phyloP scores from a whole-genome alignment of 257 asterid genomes.

The Fraxinus pennsylvanica region DNA sequence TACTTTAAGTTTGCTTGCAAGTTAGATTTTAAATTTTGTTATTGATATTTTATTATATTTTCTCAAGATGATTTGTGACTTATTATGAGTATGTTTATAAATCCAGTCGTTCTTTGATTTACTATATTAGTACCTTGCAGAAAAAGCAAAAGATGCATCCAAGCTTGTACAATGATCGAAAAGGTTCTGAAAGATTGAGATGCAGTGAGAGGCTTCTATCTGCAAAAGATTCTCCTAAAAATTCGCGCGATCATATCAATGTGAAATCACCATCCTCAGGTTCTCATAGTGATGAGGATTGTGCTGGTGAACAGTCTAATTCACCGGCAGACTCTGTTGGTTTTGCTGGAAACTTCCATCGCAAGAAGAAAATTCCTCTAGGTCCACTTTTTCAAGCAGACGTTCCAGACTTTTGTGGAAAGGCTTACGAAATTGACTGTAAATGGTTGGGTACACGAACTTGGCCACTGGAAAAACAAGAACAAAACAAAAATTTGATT shows the following conservation, averaged over 20 bases:
- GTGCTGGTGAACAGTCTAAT: conserved; percentile 21
- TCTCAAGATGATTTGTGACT: not conserved
- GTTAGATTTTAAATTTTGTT: too few species aligned
- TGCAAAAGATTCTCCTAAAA: conserved; percentile 54
- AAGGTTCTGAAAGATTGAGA: conserved; percentile 52
- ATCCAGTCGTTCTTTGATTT: conserved; percentile 26
- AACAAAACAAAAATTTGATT: conserved; percentile 33
- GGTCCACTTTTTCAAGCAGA: conserved; percentile 54
- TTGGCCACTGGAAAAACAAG: conserved; percentile 40
- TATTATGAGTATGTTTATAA: not conserved
- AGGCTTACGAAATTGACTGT: conserved; percentile 43
- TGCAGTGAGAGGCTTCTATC: conserved; percentile 65
- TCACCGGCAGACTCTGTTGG: conserved; percentile 39
- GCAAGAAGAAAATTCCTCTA: conserved; percentile 37
- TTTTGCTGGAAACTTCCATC: conserved; percentile 23
- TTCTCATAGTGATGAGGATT: conserved; percentile 31
- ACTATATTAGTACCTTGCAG: conserved; percentile 45
- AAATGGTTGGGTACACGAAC: conserved; percentile 42
- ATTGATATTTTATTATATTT: too few species aligned
- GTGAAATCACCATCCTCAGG: conserved; percentile 40
- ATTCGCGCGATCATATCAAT: conserved; percentile 22
- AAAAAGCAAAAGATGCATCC: conserved; percentile 87
- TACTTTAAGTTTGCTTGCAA: not conserved
- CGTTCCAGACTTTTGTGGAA: conserved; percentile 41
- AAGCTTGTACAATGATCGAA: conserved; percentile 64